Evolutionary conservation across 495 filamentous ascomycete genomes (phyloP).

Genomic region (Penicillium canescens): DNA sequence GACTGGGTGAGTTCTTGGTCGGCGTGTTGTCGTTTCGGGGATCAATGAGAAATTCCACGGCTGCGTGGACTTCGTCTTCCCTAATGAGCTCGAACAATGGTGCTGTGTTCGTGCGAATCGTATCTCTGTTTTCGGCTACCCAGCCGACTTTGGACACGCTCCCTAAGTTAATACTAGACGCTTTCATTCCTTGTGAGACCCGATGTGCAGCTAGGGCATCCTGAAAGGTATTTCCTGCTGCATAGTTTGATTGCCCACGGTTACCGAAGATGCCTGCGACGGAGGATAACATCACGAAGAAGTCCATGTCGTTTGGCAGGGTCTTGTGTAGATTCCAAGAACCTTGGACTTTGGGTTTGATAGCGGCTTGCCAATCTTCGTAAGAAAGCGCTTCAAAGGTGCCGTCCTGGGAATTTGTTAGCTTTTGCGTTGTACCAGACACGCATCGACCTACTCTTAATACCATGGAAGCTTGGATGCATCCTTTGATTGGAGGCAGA

Average conservation of each 20-base stretch:
- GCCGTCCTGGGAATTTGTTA: slow-evolving; percentile 28
- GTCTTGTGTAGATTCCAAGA: slow-evolving; percentile 31
- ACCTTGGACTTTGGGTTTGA: slow-evolving; percentile 25
- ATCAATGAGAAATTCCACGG: slow-evolving; percentile 33
- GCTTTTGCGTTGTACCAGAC: not conserved
- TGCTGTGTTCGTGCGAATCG: slow-evolving; percentile 13
- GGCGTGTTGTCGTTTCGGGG: slow-evolving; percentile 6
- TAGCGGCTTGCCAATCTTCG: slow-evolving; percentile 24
- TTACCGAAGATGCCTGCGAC: slow-evolving; percentile 30
- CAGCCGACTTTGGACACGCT: slow-evolving; percentile 58
- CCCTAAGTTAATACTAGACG: slow-evolving; percentile 53
- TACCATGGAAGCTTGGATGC: slow-evolving; percentile 44
- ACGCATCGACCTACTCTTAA: slow-evolving; percentile 21
- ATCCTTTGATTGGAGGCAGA: slow-evolving; percentile 37
- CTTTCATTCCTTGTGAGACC: slow-evolving; percentile 19
- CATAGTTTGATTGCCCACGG: slow-evolving; percentile 56
- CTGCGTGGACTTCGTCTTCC: slow-evolving; percentile 29
- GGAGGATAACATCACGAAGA: slow-evolving; percentile 43
- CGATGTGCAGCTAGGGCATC: slow-evolving; percentile 40
- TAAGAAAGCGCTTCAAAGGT: slow-evolving; percentile 41
- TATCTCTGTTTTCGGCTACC: slow-evolving; percentile 38
- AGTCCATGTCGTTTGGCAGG: slow-evolving; percentile 25
- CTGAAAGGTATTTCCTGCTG: slow-evolving; percentile 51
- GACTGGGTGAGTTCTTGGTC: not conserved
- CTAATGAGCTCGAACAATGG: slow-evolving; percentile 24